These are phyloP conservation scores for Rosa multiflora DNA, from an alignment of 306 rosid species.

Conservation along the genomic window DNA sequence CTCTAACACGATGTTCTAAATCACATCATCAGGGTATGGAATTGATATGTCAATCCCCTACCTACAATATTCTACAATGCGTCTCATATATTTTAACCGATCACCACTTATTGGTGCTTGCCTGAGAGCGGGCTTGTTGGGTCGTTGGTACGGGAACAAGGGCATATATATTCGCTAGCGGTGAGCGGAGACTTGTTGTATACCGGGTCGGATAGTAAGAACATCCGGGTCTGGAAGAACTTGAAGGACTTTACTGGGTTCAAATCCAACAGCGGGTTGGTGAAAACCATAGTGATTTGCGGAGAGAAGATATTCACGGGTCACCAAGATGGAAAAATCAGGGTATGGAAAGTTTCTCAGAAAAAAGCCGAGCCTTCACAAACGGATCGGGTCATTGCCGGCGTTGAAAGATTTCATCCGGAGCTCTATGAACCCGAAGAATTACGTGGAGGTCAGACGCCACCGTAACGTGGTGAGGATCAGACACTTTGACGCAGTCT, in stretches of 20 bases:
- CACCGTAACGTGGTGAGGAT: slow-evolving; percentile 53
- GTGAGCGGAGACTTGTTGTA: too few species aligned
- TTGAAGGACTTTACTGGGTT: slow-evolving; percentile 70
- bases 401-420: slow-evolving; percentile 57
- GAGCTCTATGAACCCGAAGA: slow-evolving; percentile 77
- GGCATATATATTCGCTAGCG: too few species aligned
- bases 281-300: slow-evolving; percentile 63
- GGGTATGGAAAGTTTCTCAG: slow-evolving; percentile 63
- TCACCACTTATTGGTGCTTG: too few species aligned
- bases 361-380: slow-evolving; percentile 34
- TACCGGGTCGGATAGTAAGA: too few species aligned
- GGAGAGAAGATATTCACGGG: slow-evolving; percentile 75
- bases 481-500: slow-evolving; percentile 79
- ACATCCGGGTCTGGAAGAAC: slow-evolving; percentile 88
- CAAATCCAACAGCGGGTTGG: slow-evolving; percentile 78
- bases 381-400: slow-evolving; percentile 75
- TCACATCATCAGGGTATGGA: too few species aligned
- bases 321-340: slow-evolving; percentile 92
- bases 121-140: too few species aligned
- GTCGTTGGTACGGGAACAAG: too few species aligned
- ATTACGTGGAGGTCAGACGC: slow-evolving; percentile 71
- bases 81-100: too few species aligned
- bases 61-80: too few species aligned
- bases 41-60: too few species aligned
- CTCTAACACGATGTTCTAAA: too few species aligned